Conservation (phyloP, 305 asterid species). For the Lippia alba region DNA sequence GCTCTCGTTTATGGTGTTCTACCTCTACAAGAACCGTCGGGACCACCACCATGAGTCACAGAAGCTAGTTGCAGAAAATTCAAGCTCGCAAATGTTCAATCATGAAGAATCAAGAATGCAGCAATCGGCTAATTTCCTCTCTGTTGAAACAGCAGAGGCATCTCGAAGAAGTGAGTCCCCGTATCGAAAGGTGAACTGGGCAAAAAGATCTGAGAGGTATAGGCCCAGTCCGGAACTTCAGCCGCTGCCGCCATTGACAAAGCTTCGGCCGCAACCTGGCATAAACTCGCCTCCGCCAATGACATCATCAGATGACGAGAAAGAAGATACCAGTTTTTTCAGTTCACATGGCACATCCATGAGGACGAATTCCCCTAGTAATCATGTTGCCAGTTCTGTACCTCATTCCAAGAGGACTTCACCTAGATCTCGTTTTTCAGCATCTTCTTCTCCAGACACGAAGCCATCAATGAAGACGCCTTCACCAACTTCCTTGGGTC, state of each 20-base stretch:
- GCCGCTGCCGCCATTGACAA: slow-evolving; percentile 72
- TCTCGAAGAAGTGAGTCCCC: slow-evolving; percentile 49
- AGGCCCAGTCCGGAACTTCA: slow-evolving; percentile 85
- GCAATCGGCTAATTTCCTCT: slow-evolving; percentile 61
- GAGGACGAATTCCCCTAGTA: slow-evolving; percentile 51
- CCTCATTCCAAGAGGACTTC: slow-evolving; percentile 87
- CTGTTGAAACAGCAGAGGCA: slow-evolving; percentile 69
- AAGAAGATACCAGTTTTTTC: slow-evolving; percentile 51
- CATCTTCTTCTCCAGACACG: slow-evolving; percentile 56
- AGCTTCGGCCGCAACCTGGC: slow-evolving; percentile 62
- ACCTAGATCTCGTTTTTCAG: slow-evolving; percentile 68
- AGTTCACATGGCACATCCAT: slow-evolving; percentile 57
- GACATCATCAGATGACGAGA: slow-evolving; percentile 56
- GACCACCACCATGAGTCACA: slow-evolving; percentile 50
- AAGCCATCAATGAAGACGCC: slow-evolving; percentile 61
- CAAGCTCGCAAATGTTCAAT: slow-evolving; percentile 32
- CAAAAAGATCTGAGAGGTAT: slow-evolving; percentile 53
- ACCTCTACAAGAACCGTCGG: slow-evolving; percentile 56
- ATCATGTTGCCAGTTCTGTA: slow-evolving; percentile 36
- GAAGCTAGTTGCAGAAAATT: slow-evolving; percentile 53
- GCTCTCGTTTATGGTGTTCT: slow-evolving; percentile 64
- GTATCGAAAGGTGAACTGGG: slow-evolving; percentile 49
- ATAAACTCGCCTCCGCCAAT: slow-evolving; percentile 55
- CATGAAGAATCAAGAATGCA: slow-evolving; percentile 60
- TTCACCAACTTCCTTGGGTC: slow-evolving; percentile 37